Evolutionary conservation across 331 rosid genomes (phyloP).

Genomic region (Malus hybrid): DNA sequence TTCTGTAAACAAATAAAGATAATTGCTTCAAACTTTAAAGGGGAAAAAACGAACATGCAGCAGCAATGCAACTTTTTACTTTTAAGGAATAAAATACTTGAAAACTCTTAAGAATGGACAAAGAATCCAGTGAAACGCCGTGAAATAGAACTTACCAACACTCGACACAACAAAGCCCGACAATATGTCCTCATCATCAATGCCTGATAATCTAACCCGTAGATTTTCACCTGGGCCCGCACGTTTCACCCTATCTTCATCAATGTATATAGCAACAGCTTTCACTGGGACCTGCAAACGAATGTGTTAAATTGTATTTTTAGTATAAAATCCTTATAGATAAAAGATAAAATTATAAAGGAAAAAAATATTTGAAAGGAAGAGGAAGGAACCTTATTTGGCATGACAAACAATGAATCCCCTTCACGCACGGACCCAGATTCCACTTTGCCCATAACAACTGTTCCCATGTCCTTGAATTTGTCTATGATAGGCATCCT

Average conservation of each 20-base stretch:
- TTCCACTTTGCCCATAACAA: conserved; percentile 95
- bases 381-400: conserved; percentile 57
- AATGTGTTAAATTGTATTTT: neutral
- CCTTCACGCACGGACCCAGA: conserved; percentile 82
- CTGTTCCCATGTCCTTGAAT: conserved; percentile 97
- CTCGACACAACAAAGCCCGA: conserved; percentile 80
- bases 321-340: neutral
- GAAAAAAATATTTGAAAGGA: neutral
- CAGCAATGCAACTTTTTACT: neutral
- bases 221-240: conserved; percentile 99
- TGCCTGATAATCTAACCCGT: conserved; percentile 74
- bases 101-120: neutral
- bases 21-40: neutral
- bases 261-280: conserved; percentile 56
- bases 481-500: conserved; percentile 94
- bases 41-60: neutral
- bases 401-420: conserved; percentile 76
- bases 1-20: neutral
- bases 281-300: conserved; percentile 67
- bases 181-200: conserved; percentile 77
- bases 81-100: neutral
- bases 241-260: conserved; percentile 55
- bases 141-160: conserved; percentile 46
- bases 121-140: neutral
- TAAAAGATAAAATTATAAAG: neutral